Evolutionary conservation across 2,329 filamentous ascomycete species (phyloP).

Genomic region (Cercospora janseana): DNA sequence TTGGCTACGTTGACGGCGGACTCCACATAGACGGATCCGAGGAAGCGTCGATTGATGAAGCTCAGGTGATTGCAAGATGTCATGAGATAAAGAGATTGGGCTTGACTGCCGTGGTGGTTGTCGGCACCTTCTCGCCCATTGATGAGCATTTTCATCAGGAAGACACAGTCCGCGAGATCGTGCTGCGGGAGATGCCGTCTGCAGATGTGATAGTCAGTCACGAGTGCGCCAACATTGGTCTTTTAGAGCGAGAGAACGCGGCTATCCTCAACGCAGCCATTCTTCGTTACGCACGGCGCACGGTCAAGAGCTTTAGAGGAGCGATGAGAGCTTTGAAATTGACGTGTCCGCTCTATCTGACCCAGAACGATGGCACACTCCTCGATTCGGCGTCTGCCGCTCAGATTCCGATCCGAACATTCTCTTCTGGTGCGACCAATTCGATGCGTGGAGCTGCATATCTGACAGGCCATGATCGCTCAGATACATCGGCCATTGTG

Average conservation of each 20-base stretch:
- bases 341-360: constrained; percentile 51
- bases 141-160: constrained; percentile 56
- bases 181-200: constrained; percentile 48
- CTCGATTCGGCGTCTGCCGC: constrained; percentile 49
- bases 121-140: constrained; percentile 59
- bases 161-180: constrained; percentile 49
- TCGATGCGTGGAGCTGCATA: constrained; percentile 59
- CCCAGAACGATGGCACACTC: constrained; percentile 54
- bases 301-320: constrained; percentile 46
- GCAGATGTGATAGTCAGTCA: constrained; percentile 54
- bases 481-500: constrained; percentile 49
- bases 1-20: constrained; percentile 50
- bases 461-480: constrained; percentile 43
- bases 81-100: constrained; percentile 46
- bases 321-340: constrained; percentile 49
- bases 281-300: constrained; percentile 47
- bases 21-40: constrained; percentile 47
- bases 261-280: constrained; percentile 53
- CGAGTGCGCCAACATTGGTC: constrained; percentile 51
- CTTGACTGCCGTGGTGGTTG: constrained; percentile 52
- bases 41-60: constrained; percentile 45
- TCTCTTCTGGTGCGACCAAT: constrained; percentile 54
- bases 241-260: constrained; percentile 54
- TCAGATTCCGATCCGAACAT: constrained; percentile 52
- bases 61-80: constrained; percentile 47